Evolutionary conservation across 352 stramenopile species (phyloP).

Genomic region (Phytophthora uliginosa): DNA sequence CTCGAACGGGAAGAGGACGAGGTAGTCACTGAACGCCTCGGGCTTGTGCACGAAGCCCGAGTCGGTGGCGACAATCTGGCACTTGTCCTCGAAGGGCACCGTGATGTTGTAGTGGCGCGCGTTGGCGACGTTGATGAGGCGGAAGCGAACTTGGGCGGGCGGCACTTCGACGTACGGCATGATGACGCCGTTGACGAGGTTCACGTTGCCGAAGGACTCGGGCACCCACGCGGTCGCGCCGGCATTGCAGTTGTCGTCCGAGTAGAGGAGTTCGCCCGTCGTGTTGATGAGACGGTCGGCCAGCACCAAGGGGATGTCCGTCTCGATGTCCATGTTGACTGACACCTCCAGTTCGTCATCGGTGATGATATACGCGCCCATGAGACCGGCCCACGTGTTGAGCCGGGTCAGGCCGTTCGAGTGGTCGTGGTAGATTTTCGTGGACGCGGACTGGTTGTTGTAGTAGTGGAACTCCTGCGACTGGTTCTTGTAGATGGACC

Average conservation of each 20-base stretch:
- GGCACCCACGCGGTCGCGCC: conserved; percentile 56
- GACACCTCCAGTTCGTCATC: conserved; percentile 49
- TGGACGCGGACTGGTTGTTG: conserved; percentile 71
- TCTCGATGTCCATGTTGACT: conserved; percentile 63
- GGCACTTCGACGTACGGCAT: conserved; percentile 78
- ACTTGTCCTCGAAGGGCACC: conserved; percentile 75
- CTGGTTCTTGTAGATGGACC: conserved; percentile 72
- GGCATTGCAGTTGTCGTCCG: conserved; percentile 56
- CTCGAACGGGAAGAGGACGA: conserved; percentile 62
- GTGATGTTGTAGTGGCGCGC: conserved; percentile 84
- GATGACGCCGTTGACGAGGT: conserved; percentile 67
- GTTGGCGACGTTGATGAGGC: conserved; percentile 70
- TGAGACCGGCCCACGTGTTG: conserved; percentile 69
- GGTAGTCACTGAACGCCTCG: conserved; percentile 47
- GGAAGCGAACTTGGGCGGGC: conserved; percentile 73
- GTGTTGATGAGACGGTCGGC: conserved; percentile 54
- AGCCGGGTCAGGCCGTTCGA: conserved; percentile 62
- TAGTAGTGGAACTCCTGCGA: conserved; percentile 53
- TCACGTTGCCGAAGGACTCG: conserved; percentile 63
- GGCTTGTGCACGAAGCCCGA: conserved; percentile 69
- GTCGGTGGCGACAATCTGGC: conserved; percentile 67
- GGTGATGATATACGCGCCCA: conserved; percentile 62
- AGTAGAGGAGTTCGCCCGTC: conserved; percentile 56
- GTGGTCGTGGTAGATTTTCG: conserved; percentile 73
- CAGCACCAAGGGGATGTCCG: conserved; percentile 61